These are phyloP conservation scores for Plantago major DNA, from an alignment of 257 asterid species.

Conservation along the genomic window DNA sequence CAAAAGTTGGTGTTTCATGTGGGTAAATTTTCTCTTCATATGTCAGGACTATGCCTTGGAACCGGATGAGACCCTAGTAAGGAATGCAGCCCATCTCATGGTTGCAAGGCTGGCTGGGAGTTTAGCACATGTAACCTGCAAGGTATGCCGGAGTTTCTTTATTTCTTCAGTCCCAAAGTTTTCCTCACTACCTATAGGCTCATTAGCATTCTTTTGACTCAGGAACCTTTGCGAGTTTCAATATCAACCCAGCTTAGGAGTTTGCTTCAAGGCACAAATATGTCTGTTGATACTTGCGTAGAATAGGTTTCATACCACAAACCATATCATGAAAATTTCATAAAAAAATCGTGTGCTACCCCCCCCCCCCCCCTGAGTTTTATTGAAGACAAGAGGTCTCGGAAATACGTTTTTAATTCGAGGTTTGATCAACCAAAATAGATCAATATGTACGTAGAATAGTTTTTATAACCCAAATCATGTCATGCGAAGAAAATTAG, in stretches of 20 bases:
- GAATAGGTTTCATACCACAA: too few species aligned
- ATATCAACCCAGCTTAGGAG: slow-evolving; percentile 79
- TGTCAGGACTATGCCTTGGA: slow-evolving; percentile 95
- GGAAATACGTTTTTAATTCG: too few species aligned
- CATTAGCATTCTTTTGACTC: slow-evolving; percentile 11
- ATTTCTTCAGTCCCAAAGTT: not conserved
- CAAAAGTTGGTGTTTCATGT: not conserved
- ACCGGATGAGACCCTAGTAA: slow-evolving; percentile 83
- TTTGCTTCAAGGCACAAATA: slow-evolving; percentile 59
- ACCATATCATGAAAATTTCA: too few species aligned
- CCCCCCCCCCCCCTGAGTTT: too few species aligned
- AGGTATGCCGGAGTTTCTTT: slow-evolving; percentile 43
- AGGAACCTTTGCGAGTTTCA: slow-evolving; percentile 94
- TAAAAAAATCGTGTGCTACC: too few species aligned
- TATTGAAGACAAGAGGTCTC: too few species aligned
- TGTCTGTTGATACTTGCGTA: slow-evolving; percentile 51
- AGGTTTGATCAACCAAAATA: too few species aligned
- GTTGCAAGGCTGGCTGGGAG: slow-evolving; percentile 99
- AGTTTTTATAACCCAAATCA: too few species aligned
- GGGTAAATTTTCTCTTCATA: slow-evolving; percentile 8
- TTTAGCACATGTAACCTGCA: slow-evolving; percentile 98
- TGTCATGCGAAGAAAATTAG: too few species aligned
- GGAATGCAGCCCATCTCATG: slow-evolving; percentile 96
- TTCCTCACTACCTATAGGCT: slow-evolving; percentile 9
- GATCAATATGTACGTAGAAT: too few species aligned